Evolutionary conservation across 176 grass and related monocot genomes (phyloP).

Genomic region (bread wheat (Triticum aestivum)): IWGSC_CS_RefSeq_v2.1 NC_057801.1:248511696-248512195

Average conservation of each 20-base stretch:
- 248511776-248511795: slow-evolving; percentile 58
- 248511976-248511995: slow-evolving; percentile 12
- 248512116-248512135: slow-evolving; percentile 71
- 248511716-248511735: slow-evolving; percentile 64
- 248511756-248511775: slow-evolving; percentile 74
- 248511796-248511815: slow-evolving; percentile 38
- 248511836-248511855: slow-evolving; percentile 76
- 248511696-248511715: slow-evolving; percentile 48
- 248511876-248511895: background rate
- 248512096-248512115: slow-evolving; percentile 19
- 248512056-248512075: slow-evolving; percentile 38
- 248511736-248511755: slow-evolving; percentile 83
- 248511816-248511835: slow-evolving; percentile 47
- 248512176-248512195: background rate
- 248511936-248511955: background rate
- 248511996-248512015: background rate
- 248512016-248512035: slow-evolving; percentile 2
- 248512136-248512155: background rate
- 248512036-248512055: slow-evolving; percentile 32
- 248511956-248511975: background rate
- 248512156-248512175: background rate
- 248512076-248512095: background rate
- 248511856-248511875: slow-evolving; percentile 57
- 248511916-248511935: background rate
- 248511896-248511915: background rate